These are phyloP conservation scores for Coccomyxa sp. DNA, from an alignment of 139 green algal species.

Conservation along the genomic window DNA sequence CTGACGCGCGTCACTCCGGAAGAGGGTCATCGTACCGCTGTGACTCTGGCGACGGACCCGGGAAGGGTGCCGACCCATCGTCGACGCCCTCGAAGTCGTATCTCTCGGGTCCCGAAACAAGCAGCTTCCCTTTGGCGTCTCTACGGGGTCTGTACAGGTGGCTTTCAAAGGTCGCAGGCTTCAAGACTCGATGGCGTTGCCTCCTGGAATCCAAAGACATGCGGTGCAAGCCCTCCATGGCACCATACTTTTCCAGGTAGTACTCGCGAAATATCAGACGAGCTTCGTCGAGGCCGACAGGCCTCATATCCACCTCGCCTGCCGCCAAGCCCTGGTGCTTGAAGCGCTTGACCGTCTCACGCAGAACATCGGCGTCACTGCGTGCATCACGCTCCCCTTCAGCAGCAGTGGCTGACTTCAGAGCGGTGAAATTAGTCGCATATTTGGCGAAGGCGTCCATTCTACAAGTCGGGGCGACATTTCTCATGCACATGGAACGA, in stretches of 20 bases:
- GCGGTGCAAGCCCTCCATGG: not conserved
- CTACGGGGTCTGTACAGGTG: not conserved
- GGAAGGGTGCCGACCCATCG: not conserved
- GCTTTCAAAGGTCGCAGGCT: not conserved
- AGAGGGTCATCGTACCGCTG: not conserved
- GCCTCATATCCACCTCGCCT: not conserved
- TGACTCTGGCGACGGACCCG: not conserved
- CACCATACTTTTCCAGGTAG: conserved; percentile 1
- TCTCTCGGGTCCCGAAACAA: not conserved
- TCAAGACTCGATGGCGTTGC: not conserved
- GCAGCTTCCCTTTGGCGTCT: not conserved
- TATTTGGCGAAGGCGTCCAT: not conserved
- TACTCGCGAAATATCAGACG: not conserved
- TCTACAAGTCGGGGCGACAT: not conserved
- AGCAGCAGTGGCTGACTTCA: not conserved
- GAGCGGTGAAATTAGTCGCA: not conserved
- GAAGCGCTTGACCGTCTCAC: not conserved
- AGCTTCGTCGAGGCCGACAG: not conserved
- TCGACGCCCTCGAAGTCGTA: not conserved
- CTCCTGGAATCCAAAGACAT: not conserved
- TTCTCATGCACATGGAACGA: not conserved
- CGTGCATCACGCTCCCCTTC: not conserved
- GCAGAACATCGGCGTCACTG: not conserved
- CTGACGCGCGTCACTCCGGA: not conserved
- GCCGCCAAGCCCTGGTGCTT: not conserved